These are phyloP conservation scores for Calophaca sinica DNA, from an alignment of 306 rosid genomes.

Conservation along the genomic window DNA sequence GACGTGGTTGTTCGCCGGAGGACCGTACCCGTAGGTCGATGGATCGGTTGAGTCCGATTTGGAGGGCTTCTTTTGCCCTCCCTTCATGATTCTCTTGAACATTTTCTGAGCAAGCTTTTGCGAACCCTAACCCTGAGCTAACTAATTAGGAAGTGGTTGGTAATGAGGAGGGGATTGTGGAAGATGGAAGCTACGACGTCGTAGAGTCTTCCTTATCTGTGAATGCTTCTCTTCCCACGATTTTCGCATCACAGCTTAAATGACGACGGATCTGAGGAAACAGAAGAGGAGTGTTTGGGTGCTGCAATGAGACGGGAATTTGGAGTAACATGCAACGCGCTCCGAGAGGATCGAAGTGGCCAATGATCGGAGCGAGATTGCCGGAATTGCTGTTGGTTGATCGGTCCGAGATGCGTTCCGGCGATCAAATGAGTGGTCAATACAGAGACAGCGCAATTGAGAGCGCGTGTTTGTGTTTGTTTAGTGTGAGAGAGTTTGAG, in stretches of 20 bases:
- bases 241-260: constrained; percentile 50
- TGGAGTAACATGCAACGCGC: constrained; percentile 27
- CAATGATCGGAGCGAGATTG: constrained; percentile 54
- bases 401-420: constrained; percentile 57
- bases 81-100: constrained; percentile 90
- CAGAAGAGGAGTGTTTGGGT: constrained; percentile 30
- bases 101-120: constrained; percentile 37
- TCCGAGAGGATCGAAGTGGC: constrained; percentile 46
- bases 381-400: constrained; percentile 59
- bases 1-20: constrained; percentile 42
- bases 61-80: constrained; percentile 87
- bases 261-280: constrained; percentile 52
- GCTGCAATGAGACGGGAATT: too few species aligned
- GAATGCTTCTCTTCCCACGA: constrained; percentile 7
- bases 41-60: constrained; percentile 75
- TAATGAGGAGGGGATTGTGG: constrained; percentile 30
- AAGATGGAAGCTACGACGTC: constrained; percentile 43
- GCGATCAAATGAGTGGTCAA: constrained; percentile 33
- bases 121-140: constrained; percentile 71
- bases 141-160: constrained; percentile 49
- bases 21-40: constrained; percentile 54
- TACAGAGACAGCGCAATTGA: constrained; percentile 36
- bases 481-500: constrained; percentile 11
- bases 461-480: neutral
- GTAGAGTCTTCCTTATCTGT: constrained; percentile 43